Conservation (phyloP, 163 green algal species). For the Volvox carteri region DNA sequence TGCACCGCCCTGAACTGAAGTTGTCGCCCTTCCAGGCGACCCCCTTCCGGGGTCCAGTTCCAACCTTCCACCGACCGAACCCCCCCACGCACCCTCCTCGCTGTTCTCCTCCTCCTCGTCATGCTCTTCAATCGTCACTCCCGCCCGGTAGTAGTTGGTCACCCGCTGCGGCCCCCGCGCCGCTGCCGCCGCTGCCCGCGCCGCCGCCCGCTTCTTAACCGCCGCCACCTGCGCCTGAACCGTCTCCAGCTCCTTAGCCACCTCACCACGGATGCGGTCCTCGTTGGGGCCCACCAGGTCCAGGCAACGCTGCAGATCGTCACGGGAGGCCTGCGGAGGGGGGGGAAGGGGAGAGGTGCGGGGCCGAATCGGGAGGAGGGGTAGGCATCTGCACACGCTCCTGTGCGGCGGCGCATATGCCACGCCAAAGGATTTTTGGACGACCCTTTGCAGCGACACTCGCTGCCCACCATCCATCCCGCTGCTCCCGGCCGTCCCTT, state of each 20-base stretch:
- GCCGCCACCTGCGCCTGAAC: neutral
- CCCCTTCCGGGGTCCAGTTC: too few relatives aligned
- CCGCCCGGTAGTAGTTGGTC: slow-evolving; percentile 5
- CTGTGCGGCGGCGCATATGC: too few relatives aligned
- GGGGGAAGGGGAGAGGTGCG: neutral
- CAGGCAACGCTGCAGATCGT: slow-evolving; percentile 44
- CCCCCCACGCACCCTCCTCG: slow-evolving; percentile 23
- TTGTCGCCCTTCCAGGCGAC: too few relatives aligned
- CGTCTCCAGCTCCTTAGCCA: slow-evolving; percentile 8
- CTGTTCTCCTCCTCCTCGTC: slow-evolving; percentile 12
- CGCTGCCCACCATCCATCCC: too few relatives aligned
- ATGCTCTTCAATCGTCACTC: slow-evolving; percentile 52
- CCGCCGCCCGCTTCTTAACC: neutral
- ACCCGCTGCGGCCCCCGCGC: slow-evolving; percentile 26
- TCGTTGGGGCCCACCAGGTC: slow-evolving; percentile 11
- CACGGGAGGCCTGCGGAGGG: neutral
- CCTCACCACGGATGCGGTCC: neutral
- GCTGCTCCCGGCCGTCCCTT: too few relatives aligned
- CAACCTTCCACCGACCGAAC: too few relatives aligned
- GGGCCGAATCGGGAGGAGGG: too few relatives aligned
- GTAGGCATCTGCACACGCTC: too few relatives aligned
- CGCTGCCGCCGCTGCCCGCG: slow-evolving; percentile 4
- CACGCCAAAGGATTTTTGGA: too few relatives aligned
- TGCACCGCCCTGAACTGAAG: too few relatives aligned
- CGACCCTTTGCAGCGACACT: too few relatives aligned